Conservation (phyloP, 257 asterid species). For the Datura wrightii region DNA sequence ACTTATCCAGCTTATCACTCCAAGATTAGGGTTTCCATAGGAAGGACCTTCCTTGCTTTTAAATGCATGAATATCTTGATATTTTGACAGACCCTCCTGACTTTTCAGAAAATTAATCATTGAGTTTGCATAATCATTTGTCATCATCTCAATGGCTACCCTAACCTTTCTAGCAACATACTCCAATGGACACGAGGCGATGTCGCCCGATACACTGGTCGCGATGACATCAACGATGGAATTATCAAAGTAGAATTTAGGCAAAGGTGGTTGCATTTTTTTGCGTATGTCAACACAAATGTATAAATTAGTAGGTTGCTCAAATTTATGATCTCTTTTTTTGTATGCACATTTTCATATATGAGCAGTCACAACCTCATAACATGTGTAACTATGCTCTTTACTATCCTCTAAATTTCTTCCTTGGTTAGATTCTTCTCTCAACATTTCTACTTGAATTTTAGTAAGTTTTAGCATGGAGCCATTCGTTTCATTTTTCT, state of each 20-base stretch:
- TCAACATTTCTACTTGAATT: no score
- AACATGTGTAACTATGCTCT: constrained; percentile 45
- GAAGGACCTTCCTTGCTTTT: constrained; percentile 42
- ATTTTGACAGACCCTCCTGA: constrained; percentile 42
- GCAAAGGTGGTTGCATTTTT: constrained; percentile 54
- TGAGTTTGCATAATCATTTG: constrained; percentile 55
- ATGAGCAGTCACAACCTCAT: constrained; percentile 59
- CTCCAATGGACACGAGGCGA: constrained; percentile 32
- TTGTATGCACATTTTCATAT: constrained; percentile 59
- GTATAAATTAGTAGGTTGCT: constrained; percentile 52
- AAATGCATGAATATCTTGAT: constrained; percentile 50
- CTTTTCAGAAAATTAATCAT: constrained; percentile 50
- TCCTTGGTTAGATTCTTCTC: no score
- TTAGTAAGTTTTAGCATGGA: no score
- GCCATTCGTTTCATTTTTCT: no score
- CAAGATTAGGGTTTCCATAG: constrained; percentile 60
- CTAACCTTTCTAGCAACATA: constrained; percentile 50
- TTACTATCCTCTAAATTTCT: no score
- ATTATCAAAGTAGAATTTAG: constrained; percentile 62
- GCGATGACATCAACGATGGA: constrained; percentile 44
- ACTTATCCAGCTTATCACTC: constrained; percentile 56
- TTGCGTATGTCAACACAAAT: constrained; percentile 56
- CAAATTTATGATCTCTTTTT: constrained; percentile 46
- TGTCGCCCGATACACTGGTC: constrained; percentile 45
- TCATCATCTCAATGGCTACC: constrained; percentile 46